phyloP scores from a whole-genome alignment of 176 grass and related monocot genomes.

The Pontederia crassipes region DNA sequence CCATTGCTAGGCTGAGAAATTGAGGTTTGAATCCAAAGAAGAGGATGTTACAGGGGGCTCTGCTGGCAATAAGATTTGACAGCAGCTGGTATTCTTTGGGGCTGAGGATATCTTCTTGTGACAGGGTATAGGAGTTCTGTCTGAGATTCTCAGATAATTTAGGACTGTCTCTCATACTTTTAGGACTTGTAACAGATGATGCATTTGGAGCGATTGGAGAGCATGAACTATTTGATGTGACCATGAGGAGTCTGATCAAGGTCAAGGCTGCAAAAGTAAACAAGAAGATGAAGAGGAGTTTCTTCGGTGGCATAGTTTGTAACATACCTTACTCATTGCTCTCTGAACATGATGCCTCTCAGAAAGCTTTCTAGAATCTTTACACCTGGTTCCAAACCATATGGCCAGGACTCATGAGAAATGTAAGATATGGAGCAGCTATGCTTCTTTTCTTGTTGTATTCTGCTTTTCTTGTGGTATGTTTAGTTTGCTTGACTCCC shows the following conservation, averaged over 20 bases:
- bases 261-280: slow-evolving; percentile 26
- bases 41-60: slow-evolving; percentile 33
- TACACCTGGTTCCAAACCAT: too few relatives aligned
- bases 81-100: slow-evolving; percentile 30
- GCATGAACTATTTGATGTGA: slow-evolving; percentile 7
- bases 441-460: too few relatives aligned
- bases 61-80: slow-evolving; percentile 20
- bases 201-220: background rate
- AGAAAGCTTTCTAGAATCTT: too few relatives aligned
- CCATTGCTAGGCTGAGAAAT: slow-evolving; percentile 22
- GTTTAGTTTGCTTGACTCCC: too few relatives aligned
- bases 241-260: slow-evolving; percentile 26
- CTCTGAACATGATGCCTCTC: too few relatives aligned
- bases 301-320: slow-evolving; percentile 16
- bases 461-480: too few relatives aligned
- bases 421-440: too few relatives aligned
- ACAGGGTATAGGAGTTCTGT: background rate
- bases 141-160: background rate
- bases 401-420: too few relatives aligned
- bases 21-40: slow-evolving; percentile 33
- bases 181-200: background rate
- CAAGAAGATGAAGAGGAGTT: slow-evolving; percentile 19
- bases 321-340: too few relatives aligned
- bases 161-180: background rate
- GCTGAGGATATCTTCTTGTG: slow-evolving; percentile 22